These are phyloP conservation scores for Xylaria longipes DNA, from an alignment of 495 filamentous ascomycete species.

Conservation along the genomic window DNA sequence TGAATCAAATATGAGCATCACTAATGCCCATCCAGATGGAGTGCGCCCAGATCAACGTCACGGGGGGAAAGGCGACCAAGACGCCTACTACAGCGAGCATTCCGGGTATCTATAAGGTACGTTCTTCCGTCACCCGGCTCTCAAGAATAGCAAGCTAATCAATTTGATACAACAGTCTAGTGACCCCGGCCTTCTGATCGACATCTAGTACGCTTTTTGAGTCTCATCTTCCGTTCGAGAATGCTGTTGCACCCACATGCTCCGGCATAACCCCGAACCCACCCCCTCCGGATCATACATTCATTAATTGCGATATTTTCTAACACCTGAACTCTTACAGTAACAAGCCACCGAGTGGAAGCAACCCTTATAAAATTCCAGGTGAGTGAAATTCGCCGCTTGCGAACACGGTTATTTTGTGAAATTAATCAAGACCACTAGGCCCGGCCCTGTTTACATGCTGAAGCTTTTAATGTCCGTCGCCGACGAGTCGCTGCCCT, in stretches of 20 bases:
- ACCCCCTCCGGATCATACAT: background rate
- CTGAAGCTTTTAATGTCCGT: background rate
- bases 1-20: slow-evolving; percentile 14
- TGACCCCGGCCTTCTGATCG: slow-evolving; percentile 8
- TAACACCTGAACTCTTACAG: background rate
- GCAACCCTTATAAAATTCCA: slow-evolving; percentile 10
- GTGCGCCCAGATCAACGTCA: slow-evolving; percentile 57
- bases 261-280: background rate
- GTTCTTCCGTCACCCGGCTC: background rate
- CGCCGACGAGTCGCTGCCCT: background rate
- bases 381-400: background rate
- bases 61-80: slow-evolving; percentile 46
- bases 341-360: slow-evolving; percentile 3
- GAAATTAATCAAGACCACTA: background rate
- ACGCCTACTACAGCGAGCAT: slow-evolving; percentile 48
- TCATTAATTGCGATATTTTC: background rate
- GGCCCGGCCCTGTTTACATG: slow-evolving; percentile 9
- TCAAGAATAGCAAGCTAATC: background rate
- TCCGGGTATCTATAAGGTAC: slow-evolving; percentile 53
- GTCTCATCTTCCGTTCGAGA: background rate
- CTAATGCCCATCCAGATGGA: slow-evolving; percentile 46
- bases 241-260: background rate
- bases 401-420: background rate
- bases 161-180: background rate
- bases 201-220: slow-evolving; percentile 7